Conservation (phyloP, 1,284 basidiomycete species). For the Tylopilus sp. region DNA sequence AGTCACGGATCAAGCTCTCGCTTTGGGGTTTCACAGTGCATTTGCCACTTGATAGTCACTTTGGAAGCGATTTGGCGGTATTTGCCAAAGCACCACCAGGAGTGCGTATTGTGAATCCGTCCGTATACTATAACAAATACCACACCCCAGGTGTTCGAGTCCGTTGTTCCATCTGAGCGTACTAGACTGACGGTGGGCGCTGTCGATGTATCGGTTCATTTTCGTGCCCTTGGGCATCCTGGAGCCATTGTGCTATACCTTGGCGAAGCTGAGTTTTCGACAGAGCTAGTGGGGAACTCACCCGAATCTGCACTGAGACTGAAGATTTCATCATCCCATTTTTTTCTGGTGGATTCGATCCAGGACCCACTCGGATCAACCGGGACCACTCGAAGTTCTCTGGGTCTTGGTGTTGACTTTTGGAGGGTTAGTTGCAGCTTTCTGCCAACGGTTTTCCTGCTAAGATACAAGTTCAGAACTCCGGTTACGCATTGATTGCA, state of each 20-base stretch:
- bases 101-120: conserved; percentile 42
- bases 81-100: conserved; percentile 87
- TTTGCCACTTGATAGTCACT: conserved; percentile 58
- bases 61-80: conserved; percentile 57
- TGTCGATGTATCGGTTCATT: conserved; percentile 64
- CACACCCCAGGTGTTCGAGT: conserved; percentile 72
- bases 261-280: conserved; percentile 61
- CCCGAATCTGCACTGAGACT: conserved; percentile 52
- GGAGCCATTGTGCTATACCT: conserved; percentile 66
- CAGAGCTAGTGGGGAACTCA: conserved; percentile 66
- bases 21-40: conserved; percentile 65
- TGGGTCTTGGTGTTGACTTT: conserved; percentile 44
- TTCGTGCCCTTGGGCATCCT: conserved; percentile 53
- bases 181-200: conserved; percentile 66
- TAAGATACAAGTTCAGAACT: conserved; percentile 35
- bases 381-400: conserved; percentile 4
- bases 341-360: conserved; percentile 65
- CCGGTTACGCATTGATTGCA: conserved; percentile 64
- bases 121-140: not conserved
- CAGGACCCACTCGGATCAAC: conserved; percentile 31
- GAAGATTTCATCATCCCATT: conserved; percentile 42
- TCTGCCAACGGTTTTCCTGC: conserved; percentile 1
- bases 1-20: conserved; percentile 67
- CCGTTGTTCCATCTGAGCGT: conserved; percentile 86
- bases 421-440: conserved; percentile 61